phyloP scores from a whole-genome alignment of 1,139 yeast genomes.

The Suhomyces anneliseae region DNA sequence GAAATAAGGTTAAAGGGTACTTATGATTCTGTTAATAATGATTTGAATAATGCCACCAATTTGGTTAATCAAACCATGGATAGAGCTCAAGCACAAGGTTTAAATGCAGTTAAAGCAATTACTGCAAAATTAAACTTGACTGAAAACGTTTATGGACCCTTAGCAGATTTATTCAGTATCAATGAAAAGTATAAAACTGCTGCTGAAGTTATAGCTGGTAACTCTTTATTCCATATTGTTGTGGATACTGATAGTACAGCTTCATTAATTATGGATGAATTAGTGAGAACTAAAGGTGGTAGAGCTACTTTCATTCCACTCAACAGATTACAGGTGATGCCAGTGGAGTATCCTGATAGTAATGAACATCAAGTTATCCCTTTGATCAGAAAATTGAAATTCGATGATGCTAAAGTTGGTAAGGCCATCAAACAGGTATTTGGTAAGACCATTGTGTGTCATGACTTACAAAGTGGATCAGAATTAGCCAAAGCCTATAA shows the following conservation, averaged over 20 bases:
- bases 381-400: conserved; percentile 68
- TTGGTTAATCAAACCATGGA: conserved; percentile 72
- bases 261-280: conserved; percentile 70
- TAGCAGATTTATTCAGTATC: conserved; percentile 79
- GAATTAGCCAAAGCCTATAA: conserved; percentile 63
- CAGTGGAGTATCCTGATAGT: conserved; percentile 52
- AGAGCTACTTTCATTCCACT: conserved; percentile 90
- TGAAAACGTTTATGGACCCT: conserved; percentile 72
- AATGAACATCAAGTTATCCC: conserved; percentile 65
- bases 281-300: conserved; percentile 70
- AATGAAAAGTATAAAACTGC: conserved; percentile 84
- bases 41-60: conserved; percentile 58
- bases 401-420: conserved; percentile 48
- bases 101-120: conserved; percentile 64
- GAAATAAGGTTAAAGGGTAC: conserved; percentile 64
- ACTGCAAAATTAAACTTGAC: conserved; percentile 54
- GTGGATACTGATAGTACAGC: conserved; percentile 91
- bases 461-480: conserved; percentile 66
- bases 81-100: conserved; percentile 66
- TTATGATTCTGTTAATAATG: conserved; percentile 54
- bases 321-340: conserved; percentile 54
- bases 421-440: conserved; percentile 77
- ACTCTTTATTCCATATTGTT: conserved; percentile 79
- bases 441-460: conserved; percentile 77
- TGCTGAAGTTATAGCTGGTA: conserved; percentile 87